Evolutionary conservation across 129 eudicot species (phyloP), one percentile per base, ranked within the genome.

Genomic region (Arctium lappa): DNA sequence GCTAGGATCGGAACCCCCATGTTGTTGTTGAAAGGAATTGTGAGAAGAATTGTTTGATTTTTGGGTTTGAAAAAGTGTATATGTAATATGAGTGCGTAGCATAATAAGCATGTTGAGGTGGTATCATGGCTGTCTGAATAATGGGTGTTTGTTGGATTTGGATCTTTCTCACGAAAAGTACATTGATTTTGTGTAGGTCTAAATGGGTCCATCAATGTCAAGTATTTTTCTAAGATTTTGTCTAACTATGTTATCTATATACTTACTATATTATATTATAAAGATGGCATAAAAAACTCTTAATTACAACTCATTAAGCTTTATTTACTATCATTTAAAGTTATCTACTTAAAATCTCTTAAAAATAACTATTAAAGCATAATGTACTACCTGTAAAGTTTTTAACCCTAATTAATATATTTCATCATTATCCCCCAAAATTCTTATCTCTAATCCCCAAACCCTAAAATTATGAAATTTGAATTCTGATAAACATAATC

Each of bases 1-100:
- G 77, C 56, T 66, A 76, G 82, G 37, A 82, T 60, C 40, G 89
- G 84, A 74, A 92, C 66, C 27, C 90, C 91, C 97, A 92, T 90
- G 6, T 69, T 75, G 3, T 56, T 22, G n/a, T 77, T 68, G 83
- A 73, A 74, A 73, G 83, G 77, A 72, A 71, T 37, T 77, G 81
- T 68, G 79, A 53, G 6, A 63, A 39, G 68, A 39, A 44, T 15
- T 74, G 36, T 66, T 75, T 12, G 69, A 11, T 56, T 40, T 66
- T 40, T 31, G 62, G 66, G 63, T 75, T 82, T 75, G 86, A 62
- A 60, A 63, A 63, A 63, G 66, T 22, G 27, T 22, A 22, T 22
- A 22, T 22, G 27, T 22, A 22, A 79, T 30, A 32, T 11, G 62
- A 62, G 79, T 78, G 77, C 22, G 42, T 10, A 38, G 42, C 36